A percentile compares a stretch with the other conserved stretches of the same genome.
Conservation (phyloP, 768 basidiomycete genomes). For the Suillus bovinus region DNA sequence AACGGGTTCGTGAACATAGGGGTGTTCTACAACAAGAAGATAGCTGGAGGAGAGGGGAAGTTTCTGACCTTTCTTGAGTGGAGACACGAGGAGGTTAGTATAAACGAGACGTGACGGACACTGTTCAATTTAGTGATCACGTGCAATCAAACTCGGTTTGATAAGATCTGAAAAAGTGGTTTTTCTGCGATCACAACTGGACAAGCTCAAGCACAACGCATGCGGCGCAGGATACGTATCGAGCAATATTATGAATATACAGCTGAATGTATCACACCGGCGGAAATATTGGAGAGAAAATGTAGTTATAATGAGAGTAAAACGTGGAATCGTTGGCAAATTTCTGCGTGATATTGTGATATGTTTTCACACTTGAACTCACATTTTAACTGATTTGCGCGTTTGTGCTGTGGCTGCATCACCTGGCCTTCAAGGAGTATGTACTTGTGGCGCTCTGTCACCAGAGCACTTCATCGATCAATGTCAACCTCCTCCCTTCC, state of each 20-base stretch:
- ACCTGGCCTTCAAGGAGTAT: neutral
- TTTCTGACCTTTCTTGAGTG: slow-evolving; percentile 39
- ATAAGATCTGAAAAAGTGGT: neutral
- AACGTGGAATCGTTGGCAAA: no score
- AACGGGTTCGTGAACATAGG: slow-evolving; percentile 51
- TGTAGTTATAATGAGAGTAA: no score
- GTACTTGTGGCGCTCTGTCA: slow-evolving; percentile 14
- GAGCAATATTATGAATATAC: no score
- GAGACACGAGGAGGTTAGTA: slow-evolving; percentile 16
- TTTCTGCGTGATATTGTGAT: no score
- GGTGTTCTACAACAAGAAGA: slow-evolving; percentile 40
- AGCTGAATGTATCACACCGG: no score
- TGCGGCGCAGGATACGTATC: no score
- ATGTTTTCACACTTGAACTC: no score
- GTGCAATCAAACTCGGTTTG: neutral
- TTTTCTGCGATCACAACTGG: neutral
- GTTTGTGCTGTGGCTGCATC: no score
- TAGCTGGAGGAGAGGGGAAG: slow-evolving; percentile 38
- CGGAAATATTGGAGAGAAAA: no score
- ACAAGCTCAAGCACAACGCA: no score
- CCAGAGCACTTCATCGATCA: neutral
- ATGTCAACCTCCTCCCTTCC: slow-evolving; percentile 26
- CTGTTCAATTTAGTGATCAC: neutral
- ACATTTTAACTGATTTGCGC: no score
- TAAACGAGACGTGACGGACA: neutral